Conservation (phyloP, 768 basidiomycete genomes). For the Tulasnella sp. region DNA sequence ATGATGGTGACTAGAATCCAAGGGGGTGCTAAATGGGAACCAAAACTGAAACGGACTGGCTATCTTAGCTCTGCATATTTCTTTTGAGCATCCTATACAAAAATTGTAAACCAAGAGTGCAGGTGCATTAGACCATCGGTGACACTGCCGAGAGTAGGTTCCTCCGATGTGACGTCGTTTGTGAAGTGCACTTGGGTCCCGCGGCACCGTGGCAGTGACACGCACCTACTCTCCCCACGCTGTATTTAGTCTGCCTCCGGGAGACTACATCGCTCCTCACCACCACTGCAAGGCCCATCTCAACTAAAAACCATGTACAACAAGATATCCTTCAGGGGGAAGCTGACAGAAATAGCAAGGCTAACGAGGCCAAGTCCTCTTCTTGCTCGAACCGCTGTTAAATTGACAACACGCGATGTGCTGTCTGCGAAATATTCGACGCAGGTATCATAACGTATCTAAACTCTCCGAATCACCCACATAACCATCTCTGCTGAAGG, state of each 20-base stretch:
- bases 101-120: not conserved
- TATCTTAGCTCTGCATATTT: slow-evolving; percentile 26
- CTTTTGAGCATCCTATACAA: slow-evolving; percentile 21
- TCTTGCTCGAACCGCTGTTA: not conserved
- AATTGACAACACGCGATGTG: not conserved
- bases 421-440: not conserved
- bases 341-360: not conserved
- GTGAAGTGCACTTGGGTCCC: no score
- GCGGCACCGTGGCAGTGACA: no score
- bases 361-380: not conserved
- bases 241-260: no score
- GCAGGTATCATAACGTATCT: not conserved
- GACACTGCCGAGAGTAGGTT: no score
- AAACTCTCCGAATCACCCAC: no score
- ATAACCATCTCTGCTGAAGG: not conserved
- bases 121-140: not conserved
- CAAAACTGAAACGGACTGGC: not conserved
- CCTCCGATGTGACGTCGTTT: no score
- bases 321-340: not conserved
- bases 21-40: not conserved
- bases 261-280: no score
- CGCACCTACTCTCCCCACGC: no score
- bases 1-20: not conserved
- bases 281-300: not conserved
- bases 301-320: not conserved